Base-by-base conservation (phyloP, 164 flowering plant species). In the Annona squamosa region DNA sequence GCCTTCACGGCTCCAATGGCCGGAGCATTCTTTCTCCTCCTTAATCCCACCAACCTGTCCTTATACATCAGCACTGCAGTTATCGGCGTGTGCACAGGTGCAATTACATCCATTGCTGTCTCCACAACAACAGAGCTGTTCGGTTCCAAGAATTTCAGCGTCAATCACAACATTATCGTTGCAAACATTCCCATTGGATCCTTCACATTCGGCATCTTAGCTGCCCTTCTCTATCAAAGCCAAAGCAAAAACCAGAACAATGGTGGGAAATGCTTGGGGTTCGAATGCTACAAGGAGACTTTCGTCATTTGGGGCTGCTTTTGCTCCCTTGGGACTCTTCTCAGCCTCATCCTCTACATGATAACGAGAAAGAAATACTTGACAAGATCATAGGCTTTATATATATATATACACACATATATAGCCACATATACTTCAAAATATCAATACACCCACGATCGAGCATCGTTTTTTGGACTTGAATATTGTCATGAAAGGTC, bases 131-230 rank as follows among this genome's bases (percentile, higher is more conserved):
- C 88, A 0, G 98, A 93, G 77, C 85, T 95, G 3, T 95, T 95
- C 57, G 99, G 98, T 1, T 66, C 84, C 0, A 85, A 85, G 69
- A 86, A 91, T 56, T 95, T 95, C 73, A 80, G 96, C 3, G 75
- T 93, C 1, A 93, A 95, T 74, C 99, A 95, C 70, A 95, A 95
- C 47, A 78, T 95, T 1, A 73, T 95, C 63, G 92, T 95, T 2
- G 86, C 84, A 0, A 95, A 93, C 46, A 95, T 95, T 26, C 97
- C 99, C 0, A 67, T 95, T 0, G 98, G 99, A 1, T 95, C 99
- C 2, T 88, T 89, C 65, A 6, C 86, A 3, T 93, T 88, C 47
- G 98, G 98, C 2, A 84, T 79, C 75, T 19, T 81, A 44, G 94
- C 99, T 0, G 96, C 93, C 2, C 3, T 86, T 65, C 57, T 88